Conservation (phyloP, 768 basidiomycete genomes). For the Lactarius vividus region DNA sequence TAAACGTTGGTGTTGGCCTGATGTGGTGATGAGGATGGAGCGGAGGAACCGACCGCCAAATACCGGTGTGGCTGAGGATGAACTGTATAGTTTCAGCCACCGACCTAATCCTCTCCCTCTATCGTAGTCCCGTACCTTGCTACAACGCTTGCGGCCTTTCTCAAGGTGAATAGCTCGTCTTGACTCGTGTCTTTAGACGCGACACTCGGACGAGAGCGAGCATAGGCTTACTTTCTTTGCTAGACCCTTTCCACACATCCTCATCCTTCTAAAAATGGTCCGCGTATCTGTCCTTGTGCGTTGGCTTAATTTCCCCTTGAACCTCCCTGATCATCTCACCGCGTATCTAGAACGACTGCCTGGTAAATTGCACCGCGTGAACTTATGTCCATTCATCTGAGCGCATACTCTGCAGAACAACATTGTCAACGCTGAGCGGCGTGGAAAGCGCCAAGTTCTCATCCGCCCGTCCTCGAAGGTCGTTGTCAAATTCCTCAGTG, state of each 20-base stretch:
- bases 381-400: slow-evolving; percentile 1
- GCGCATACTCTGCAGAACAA: slow-evolving; percentile 63
- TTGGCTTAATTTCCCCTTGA: slow-evolving; percentile 14
- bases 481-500: slow-evolving; percentile 93
- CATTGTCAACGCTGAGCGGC: slow-evolving; percentile 99
- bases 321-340: neutral
- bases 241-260: slow-evolving; percentile 27
- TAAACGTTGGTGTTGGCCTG: slow-evolving; percentile 16
- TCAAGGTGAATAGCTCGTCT: slow-evolving; percentile 54
- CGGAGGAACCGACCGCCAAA: slow-evolving; percentile 28
- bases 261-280: slow-evolving; percentile 59
- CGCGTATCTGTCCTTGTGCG: slow-evolving; percentile 78
- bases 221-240: slow-evolving; percentile 33
- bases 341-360: slow-evolving; percentile 56
- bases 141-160: slow-evolving; percentile 30
- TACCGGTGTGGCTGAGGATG: slow-evolving; percentile 35
- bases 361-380: slow-evolving; percentile 35
- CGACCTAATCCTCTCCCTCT: neutral
- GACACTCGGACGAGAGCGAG: slow-evolving; percentile 82
- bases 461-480: slow-evolving; percentile 98
- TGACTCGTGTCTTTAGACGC: slow-evolving; percentile 81
- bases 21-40: slow-evolving; percentile 22
- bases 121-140: slow-evolving; percentile 1
- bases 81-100: slow-evolving; percentile 37
- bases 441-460: slow-evolving; percentile 99